Evolutionary conservation across 1,139 yeast genomes (phyloP).

Genomic region (Trichomonascaceae sp.): DNA sequence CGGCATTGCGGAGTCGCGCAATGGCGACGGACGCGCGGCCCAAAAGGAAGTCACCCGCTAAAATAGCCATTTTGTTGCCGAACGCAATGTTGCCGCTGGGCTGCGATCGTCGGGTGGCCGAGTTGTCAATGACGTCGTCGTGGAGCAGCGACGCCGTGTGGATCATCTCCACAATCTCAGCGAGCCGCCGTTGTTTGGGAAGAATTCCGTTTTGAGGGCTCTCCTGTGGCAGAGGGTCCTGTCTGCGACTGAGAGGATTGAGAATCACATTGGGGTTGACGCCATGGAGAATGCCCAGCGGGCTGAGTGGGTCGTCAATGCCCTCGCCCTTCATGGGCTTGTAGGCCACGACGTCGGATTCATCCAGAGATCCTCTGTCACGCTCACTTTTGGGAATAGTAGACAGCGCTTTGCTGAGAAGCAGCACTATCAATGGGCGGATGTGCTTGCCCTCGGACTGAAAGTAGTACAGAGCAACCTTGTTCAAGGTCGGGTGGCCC

Average conservation of each 20-base stretch:
- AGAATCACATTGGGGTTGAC: conserved; percentile 68
- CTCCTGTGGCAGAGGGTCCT: conserved; percentile 48
- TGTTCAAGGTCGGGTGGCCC: conserved; percentile 82
- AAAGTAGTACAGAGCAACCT: conserved; percentile 85
- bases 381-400: conserved; percentile 63
- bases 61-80: conserved; percentile 92
- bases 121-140: conserved; percentile 92
- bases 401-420: conserved; percentile 70
- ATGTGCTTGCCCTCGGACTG: conserved; percentile 95
- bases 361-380: conserved; percentile 33
- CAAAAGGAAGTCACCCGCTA: conserved; percentile 89
- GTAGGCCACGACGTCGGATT: conserved; percentile 20
- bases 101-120: conserved; percentile 81
- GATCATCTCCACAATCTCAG: conserved; percentile 96
- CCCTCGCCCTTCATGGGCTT: conserved; percentile 20
- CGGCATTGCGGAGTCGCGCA: conserved; percentile 88
- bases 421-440: conserved; percentile 76
- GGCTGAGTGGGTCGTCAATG: conserved; percentile 42
- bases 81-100: conserved; percentile 90
- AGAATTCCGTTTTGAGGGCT: conserved; percentile 49
- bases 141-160: conserved; percentile 95
- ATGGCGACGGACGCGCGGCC: conserved; percentile 96
- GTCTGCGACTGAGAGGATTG: conserved; percentile 75
- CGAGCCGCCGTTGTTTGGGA: conserved; percentile 88
- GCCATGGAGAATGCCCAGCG: conserved; percentile 75